Base-by-base conservation (phyloP, 768 basidiomycete species). In the Phlebiopsis flavidoalba region DNA sequence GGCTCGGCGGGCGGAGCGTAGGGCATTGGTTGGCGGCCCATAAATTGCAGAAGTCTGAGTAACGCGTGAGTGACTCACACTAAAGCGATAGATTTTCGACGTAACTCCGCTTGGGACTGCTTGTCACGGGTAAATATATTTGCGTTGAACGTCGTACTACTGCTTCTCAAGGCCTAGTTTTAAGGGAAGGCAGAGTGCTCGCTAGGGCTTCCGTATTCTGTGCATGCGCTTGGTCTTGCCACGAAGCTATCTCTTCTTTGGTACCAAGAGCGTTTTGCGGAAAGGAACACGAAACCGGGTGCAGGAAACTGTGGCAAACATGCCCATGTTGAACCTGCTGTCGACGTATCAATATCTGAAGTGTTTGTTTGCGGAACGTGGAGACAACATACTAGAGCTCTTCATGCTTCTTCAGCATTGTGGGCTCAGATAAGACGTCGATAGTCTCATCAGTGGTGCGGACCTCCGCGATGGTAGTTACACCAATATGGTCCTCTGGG, bases 331-430 rank as follows among this genome's bases (percentile, higher is more conserved):
- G 50, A 31, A 22, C 50, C 50, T 52, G 26, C 50, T 52, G 26
- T 52, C 31, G 5, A 31, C 50, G 15, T 4, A 31, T 52, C 7
- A 8, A 11, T 1, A 17, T 52, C 5, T 8, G 5, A 52, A 31
- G 2, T 31, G 14, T 15, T 26, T 1, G 1, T 52, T 43, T 43
- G 40, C 6, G 6, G 7, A 40, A 2, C 40, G 3, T 17, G 40
- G n/a, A 12, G 40, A 43, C 21, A 33, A 58, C 61, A 15, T 62
- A 62, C 61, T 62, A 62, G 22, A 62, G 61, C 50, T 62, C 49
- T 36, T 58, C 54, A 24, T 62, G 61, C 24, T 52, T 22, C 37
- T 47, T 50, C 5, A 54, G 6, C 8, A 36, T 4, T 11, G 1
- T 24, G 36, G 61, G 50, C n/a, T 50, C 40, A 1, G 51, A 22